Conservation (phyloP, 805 yeast genomes). For the Candida vartiovaarae region DNA sequence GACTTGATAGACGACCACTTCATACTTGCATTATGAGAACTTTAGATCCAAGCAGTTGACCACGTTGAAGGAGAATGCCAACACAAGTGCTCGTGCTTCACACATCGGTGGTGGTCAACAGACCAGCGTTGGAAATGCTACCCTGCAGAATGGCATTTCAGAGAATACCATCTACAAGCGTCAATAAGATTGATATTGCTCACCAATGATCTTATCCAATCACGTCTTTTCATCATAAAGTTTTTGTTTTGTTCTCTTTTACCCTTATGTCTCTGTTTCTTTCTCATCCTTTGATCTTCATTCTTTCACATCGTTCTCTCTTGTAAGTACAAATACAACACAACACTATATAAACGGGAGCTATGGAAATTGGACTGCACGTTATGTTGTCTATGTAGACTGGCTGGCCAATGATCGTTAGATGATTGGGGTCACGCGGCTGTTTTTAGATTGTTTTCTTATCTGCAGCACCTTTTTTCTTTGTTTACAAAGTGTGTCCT, state of each 20-base stretch:
- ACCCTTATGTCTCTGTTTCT: too few relatives aligned
- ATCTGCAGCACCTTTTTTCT: not conserved
- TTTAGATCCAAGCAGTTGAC: conserved; percentile 92
- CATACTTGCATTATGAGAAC: conserved; percentile 81
- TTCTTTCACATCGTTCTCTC: too few relatives aligned
- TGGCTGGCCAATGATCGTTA: not conserved
- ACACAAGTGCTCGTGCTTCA: conserved; percentile 27
- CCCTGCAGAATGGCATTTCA: conserved; percentile 6
- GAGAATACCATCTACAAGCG: conserved; percentile 18
- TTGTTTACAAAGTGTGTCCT: not conserved
- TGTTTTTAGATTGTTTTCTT: not conserved
- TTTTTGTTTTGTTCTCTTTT: too few relatives aligned
- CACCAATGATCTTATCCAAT: too few relatives aligned
- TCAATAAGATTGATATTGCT: conserved; percentile 4
- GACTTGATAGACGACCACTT: conserved; percentile 92
- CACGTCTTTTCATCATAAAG: too few relatives aligned
- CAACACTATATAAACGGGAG: too few relatives aligned
- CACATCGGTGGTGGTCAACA: conserved; percentile 15
- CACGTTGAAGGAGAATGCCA: conserved; percentile 87
- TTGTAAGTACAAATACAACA: too few relatives aligned
- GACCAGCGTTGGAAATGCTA: conserved; percentile 1
- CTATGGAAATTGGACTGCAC: too few relatives aligned
- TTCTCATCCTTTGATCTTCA: too few relatives aligned
- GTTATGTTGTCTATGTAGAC: not conserved
- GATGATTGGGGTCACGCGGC: too few relatives aligned